Conservation (phyloP, 305 asterid species). For the Fraxinus nigra region DNA sequence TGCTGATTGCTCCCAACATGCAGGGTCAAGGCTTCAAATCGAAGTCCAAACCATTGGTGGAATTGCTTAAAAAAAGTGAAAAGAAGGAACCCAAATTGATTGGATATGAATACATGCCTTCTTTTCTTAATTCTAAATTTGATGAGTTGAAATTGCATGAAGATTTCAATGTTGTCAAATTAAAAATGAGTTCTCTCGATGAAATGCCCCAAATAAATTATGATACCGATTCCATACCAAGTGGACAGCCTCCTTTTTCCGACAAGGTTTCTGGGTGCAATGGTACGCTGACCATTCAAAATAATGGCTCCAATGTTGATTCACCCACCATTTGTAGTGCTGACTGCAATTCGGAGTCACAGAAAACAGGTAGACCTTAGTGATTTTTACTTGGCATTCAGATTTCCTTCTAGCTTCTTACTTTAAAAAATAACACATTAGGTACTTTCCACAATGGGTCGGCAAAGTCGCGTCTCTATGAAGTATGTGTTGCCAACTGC, state of each 20-base stretch:
- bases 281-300: slow-evolving; percentile 22
- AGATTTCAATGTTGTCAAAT: slow-evolving; percentile 30
- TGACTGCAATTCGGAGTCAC: slow-evolving; percentile 24
- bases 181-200: slow-evolving; percentile 31
- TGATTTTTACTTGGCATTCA: slow-evolving; percentile 14
- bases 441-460: slow-evolving; percentile 42
- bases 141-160: slow-evolving; percentile 28
- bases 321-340: slow-evolving; percentile 19
- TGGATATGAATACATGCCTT: slow-evolving; percentile 71
- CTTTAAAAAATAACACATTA: slow-evolving; percentile 28
- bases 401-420: slow-evolving; percentile 18
- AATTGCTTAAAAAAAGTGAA: slow-evolving; percentile 49
- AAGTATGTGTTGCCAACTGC: slow-evolving; percentile 75
- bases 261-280: slow-evolving; percentile 29
- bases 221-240: slow-evolving; percentile 28
- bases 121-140: slow-evolving; percentile 24
- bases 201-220: slow-evolving; percentile 28
- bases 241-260: slow-evolving; percentile 16
- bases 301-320: slow-evolving; percentile 25
- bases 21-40: slow-evolving; percentile 73
- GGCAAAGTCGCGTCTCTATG: slow-evolving; percentile 67
- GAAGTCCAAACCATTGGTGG: slow-evolving; percentile 58
- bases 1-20: slow-evolving; percentile 25
- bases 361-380: slow-evolving; percentile 48
- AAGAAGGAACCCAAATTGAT: slow-evolving; percentile 63